Conservation (phyloP, 2,329 filamentous ascomycete species). For the Chaetomiaceae sp. region DNA sequence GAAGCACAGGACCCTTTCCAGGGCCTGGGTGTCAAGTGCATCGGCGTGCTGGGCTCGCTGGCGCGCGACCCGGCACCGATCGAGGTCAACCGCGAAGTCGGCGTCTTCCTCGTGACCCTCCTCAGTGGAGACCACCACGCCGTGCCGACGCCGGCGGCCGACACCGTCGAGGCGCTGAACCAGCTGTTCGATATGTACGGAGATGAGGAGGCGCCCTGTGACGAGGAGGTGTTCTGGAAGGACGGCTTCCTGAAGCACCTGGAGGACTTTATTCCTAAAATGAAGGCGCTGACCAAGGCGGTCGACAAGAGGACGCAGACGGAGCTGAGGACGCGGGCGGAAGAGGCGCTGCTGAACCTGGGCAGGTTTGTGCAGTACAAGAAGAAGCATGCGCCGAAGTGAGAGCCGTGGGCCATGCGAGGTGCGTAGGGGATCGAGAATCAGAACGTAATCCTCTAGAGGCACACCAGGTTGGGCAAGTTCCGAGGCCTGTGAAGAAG, state of each 20-base stretch:
- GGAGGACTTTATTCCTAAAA: conserved; percentile 47
- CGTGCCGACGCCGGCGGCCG: conserved; percentile 49
- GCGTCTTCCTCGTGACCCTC: conserved; percentile 54
- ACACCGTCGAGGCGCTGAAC: conserved; percentile 58
- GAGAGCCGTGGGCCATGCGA: neutral
- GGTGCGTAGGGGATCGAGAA: neutral
- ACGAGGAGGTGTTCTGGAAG: conserved; percentile 59
- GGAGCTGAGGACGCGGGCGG: conserved; percentile 53
- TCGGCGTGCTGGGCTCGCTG: conserved; percentile 60
- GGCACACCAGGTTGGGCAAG: no score
- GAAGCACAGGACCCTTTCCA: conserved; percentile 51
- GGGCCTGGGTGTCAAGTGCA: conserved; percentile 57
- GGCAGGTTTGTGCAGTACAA: conserved; percentile 59
- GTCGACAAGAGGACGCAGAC: conserved; percentile 53
- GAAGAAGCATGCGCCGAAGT: conserved; percentile 45
- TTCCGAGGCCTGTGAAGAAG: no score
- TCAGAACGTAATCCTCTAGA: no score
- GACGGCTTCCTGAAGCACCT: conserved; percentile 54
- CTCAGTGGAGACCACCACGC: conserved; percentile 44
- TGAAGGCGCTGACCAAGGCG: conserved; percentile 50
- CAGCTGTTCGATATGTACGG: conserved; percentile 63
- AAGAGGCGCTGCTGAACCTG: conserved; percentile 57
- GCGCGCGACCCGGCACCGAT: conserved; percentile 49
- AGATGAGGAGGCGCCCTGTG: conserved; percentile 52
- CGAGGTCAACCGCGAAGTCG: conserved; percentile 55